Evolutionary conservation across 2,329 filamentous ascomycete species (phyloP).

Genomic region (Ophiostoma perfectum): DNA sequence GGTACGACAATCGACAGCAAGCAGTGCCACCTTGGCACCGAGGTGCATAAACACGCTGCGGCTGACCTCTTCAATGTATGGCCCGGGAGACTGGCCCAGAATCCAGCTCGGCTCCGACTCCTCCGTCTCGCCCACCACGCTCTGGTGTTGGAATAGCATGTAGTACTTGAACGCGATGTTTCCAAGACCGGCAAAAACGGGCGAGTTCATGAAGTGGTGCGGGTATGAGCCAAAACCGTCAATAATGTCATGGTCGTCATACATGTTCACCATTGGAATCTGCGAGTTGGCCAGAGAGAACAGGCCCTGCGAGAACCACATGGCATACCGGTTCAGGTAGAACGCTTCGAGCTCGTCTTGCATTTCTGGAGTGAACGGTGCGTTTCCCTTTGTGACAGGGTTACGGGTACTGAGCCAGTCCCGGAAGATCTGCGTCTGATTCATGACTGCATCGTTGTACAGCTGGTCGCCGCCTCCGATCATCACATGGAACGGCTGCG

Average conservation of each 20-base stretch:
- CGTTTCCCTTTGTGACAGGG: conserved; percentile 69
- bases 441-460: conserved; percentile 82
- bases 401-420: conserved; percentile 82
- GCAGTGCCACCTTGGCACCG: conserved; percentile 70
- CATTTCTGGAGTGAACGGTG: conserved; percentile 73
- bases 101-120: conserved; percentile 86
- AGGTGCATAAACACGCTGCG: conserved; percentile 81
- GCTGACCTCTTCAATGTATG: conserved; percentile 83
- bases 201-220: conserved; percentile 82
- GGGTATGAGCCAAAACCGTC: conserved; percentile 92
- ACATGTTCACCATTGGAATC: conserved; percentile 98
- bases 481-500: conserved; percentile 94
- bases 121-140: conserved; percentile 72
- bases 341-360: conserved; percentile 83
- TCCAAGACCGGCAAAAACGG: conserved; percentile 84
- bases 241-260: conserved; percentile 90
- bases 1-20: conserved; percentile 86
- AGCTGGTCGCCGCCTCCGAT: conserved; percentile 95
- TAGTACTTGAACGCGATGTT: conserved; percentile 97
- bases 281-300: conserved; percentile 90
- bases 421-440: conserved; percentile 68
- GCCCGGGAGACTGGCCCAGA: conserved; percentile 70
- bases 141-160: conserved; percentile 97
- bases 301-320: conserved; percentile 94
- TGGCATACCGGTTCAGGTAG: conserved; percentile 80